These are phyloP conservation scores for Lojkania enalia DNA, from an alignment of 2,329 filamentous ascomycete genomes.

Conservation along the genomic window DNA sequence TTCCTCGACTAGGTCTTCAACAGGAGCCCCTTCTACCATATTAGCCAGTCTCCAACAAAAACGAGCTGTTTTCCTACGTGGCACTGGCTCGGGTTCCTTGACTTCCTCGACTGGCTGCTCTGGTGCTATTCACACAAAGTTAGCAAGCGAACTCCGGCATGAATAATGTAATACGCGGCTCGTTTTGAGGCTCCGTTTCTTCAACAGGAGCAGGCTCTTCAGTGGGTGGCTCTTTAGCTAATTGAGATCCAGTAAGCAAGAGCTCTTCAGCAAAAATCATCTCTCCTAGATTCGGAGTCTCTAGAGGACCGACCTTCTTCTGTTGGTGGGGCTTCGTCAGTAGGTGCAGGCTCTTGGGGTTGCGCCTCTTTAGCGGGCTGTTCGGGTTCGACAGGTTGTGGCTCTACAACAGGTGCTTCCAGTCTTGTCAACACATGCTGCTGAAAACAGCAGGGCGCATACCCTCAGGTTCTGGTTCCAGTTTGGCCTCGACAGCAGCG, in stretches of 20 bases:
- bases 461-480: slow-evolving; percentile 8
- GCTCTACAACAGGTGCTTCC: not conserved
- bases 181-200: no score
- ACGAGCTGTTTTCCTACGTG: no score
- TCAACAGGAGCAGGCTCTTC: not conserved
- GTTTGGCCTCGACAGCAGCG: slow-evolving; percentile 8
- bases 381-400: not conserved
- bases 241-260: no score
- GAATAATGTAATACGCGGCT: no score
- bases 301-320: not conserved
- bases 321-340: not conserved
- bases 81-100: no score
- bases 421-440: not conserved
- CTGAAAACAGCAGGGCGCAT: not conserved
- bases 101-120: no score
- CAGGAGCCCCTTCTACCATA: no score
- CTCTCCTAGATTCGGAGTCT: not conserved
- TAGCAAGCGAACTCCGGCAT: no score
- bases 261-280: not conserved
- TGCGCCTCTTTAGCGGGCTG: not conserved
- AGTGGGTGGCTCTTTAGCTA: not conserved
- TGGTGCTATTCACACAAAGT: no score
- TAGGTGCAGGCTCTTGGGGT: not conserved
- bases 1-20: no score
- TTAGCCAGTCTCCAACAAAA: no score